Base-by-base conservation (phyloP, 2,329 filamentous ascomycete genomes). In the Xylaria hypoxylon region DNA sequence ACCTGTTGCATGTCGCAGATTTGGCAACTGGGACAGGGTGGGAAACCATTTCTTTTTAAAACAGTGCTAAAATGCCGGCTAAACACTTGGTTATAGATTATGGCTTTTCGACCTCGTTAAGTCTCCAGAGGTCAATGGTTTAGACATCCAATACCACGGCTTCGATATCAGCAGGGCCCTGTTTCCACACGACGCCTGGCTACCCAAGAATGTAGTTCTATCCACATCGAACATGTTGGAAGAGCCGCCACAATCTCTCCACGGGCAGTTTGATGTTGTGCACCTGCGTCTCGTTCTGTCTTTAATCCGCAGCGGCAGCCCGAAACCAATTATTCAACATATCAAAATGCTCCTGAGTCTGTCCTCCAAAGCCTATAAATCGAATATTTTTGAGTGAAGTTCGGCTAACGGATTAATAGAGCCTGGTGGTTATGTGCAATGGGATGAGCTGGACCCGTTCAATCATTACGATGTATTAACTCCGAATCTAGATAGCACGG, bases 21-120 rank as follows among this genome's bases (percentile, higher is more conserved):
- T 13, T 69, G 6, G 67, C 67, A n/a, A 67, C 67, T 2, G 67
- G 67, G n/a, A 67, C 64, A 44, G 67, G 64, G 67, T 62, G 15
- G 3, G 61, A 31, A 13, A 24, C 10, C 4, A 4, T 45, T 38
- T 1, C 11, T 31, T 5, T 24, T 3, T 2, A 5, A 33, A 13
- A 26, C 22, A 15, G 26, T 51, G 8, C 2, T 5, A 28, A 5
- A 42, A 26, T 1, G 15, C 19, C 10, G 2, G 8, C 58, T 55
- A 52, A 55, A 47, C 15, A 31, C 11, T n/a, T 24, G 13, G 0
- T 26, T 15, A 15, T 35, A 67, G 67, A 22, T 24, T 69, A 33
- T 69, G 67, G 61, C 40, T 67, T 10, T 67, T 69, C 26, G 64
- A 69, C 33, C 24, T 67, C 5, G 11, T 42, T 10, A 69, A 67